Evolutionary conservation across 2,329 filamentous ascomycete genomes (phyloP).

Genomic region (Daldinia sp.): DNA sequence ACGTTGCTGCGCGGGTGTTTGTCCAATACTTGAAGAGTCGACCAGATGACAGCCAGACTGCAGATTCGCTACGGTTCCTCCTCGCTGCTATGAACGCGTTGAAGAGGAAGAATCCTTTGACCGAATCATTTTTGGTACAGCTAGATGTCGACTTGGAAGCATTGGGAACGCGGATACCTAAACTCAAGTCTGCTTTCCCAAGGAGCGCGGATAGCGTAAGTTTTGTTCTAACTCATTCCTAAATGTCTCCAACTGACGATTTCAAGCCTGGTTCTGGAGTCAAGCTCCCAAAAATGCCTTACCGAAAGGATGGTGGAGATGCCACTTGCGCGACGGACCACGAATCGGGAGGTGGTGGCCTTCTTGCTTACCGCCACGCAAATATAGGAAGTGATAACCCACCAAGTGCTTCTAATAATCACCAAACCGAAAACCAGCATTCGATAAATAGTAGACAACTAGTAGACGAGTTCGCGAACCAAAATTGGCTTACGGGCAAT

Average conservation of each 20-base stretch:
- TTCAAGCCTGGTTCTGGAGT: conserved; percentile 43
- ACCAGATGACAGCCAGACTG: conserved; percentile 82
- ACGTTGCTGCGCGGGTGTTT: conserved; percentile 94
- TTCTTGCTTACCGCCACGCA: conserved; percentile 53
- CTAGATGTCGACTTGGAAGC: conserved; percentile 90
- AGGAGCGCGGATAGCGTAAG: conserved; percentile 61
- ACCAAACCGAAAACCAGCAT: conserved; percentile 46
- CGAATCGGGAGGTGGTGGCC: conserved; percentile 43
- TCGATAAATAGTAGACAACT: conserved; percentile 21
- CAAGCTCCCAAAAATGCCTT: conserved; percentile 24
- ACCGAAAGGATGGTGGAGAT: conserved; percentile 7
- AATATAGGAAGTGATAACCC: conserved; percentile 49
- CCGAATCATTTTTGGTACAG: conserved; percentile 93
- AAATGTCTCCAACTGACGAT: conserved; percentile 34
- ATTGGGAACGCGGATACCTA: conserved; percentile 68
- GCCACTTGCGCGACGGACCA: not conserved
- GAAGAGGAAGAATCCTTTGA: conserved; percentile 87
- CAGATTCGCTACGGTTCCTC: conserved; percentile 86
- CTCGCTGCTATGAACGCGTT: conserved; percentile 89
- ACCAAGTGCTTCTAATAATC: conserved; percentile 51
- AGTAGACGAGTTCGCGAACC: conserved; percentile 24
- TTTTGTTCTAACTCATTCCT: conserved; percentile 29
- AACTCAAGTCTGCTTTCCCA: conserved; percentile 63
- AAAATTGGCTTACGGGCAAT: conserved; percentile 52
- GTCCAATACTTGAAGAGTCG: conserved; percentile 95